phyloP scores from a whole-genome alignment of 371 early-diverging fungal genomes.

The Catenaria anguillulae region DNA sequence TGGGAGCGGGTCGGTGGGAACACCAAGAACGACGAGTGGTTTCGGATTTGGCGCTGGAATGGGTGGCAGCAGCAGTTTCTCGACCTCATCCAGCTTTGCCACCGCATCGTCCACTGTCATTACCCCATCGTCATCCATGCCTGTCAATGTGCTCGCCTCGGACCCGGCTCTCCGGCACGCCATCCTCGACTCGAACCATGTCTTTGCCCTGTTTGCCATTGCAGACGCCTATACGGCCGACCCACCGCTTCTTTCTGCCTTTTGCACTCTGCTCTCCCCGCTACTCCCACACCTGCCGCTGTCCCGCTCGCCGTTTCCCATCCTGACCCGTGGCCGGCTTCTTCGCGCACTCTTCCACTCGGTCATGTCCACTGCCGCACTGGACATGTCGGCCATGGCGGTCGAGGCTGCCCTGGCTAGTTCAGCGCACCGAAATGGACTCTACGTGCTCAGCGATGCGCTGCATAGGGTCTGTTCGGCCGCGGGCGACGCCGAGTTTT shows the following conservation, averaged over 20 bases:
- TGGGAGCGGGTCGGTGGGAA: no score
- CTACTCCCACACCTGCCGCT: not conserved
- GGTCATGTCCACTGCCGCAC: no score
- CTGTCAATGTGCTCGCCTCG: no score
- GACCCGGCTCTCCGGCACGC: not conserved
- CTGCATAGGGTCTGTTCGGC: not conserved
- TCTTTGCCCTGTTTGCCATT: not conserved
- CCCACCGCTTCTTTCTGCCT: not conserved
- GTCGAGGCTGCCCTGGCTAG: not conserved
- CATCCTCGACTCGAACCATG: not conserved
- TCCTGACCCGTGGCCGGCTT: not conserved
- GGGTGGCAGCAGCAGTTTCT: no score
- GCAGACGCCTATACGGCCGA: not conserved
- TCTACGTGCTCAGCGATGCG: not conserved
- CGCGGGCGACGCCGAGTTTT: not conserved
- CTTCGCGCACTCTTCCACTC: no score
- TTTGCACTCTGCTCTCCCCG: not conserved
- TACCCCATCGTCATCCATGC: no score
- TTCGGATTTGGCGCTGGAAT: no score
- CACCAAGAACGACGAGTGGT: no score
- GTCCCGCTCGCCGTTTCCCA: not conserved
- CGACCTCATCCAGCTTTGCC: no score
- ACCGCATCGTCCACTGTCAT: no score
- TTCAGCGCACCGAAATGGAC: not conserved
- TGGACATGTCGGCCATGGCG: not conserved